Percentiles rank a stretch among this genome's conserved stretches.
Evolutionary conservation across 352 stramenopile genomes (phyloP).

Genomic region (Peronospora belbahrii): DNA sequence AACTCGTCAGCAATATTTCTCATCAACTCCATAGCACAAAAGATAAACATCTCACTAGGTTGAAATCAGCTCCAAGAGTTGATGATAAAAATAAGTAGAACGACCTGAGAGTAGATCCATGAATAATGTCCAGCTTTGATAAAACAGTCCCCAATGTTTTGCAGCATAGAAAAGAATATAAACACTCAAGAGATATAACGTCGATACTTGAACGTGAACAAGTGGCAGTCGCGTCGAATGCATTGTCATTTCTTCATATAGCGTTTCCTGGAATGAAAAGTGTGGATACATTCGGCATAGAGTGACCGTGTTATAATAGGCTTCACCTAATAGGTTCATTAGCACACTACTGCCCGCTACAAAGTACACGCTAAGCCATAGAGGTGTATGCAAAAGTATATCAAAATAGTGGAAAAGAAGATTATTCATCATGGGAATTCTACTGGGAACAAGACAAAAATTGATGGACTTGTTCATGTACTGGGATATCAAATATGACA

Average conservation of each 20-base stretch:
- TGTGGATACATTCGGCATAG: conserved; percentile 60
- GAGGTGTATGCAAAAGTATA: no score
- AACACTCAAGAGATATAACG: conserved; percentile 33
- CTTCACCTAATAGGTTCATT: conserved; percentile 39
- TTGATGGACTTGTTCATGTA: no score
- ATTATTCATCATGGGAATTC: no score
- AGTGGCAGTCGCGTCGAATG: conserved; percentile 51
- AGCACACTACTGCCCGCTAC: conserved; percentile 31
- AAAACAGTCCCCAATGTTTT: conserved; percentile 31
- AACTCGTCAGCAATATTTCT: background rate
- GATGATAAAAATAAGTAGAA: conserved; percentile 49
- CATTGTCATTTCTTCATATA: conserved; percentile 46
- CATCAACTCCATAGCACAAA: conserved; percentile 3
- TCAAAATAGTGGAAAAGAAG: no score
- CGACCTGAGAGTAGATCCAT: conserved; percentile 43
- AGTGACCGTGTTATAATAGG: conserved; percentile 29
- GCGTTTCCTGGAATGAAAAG: conserved; percentile 50
- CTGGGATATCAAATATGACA: no score
- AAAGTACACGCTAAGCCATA: conserved; percentile 41
- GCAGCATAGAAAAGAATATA: conserved; percentile 27
- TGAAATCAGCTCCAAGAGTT: conserved; percentile 42
- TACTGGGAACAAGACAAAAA: no score
- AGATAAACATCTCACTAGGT: conserved; percentile 57
- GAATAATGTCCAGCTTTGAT: conserved; percentile 38
- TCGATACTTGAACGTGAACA: conserved; percentile 31